A percentile compares a stretch with the other conserved stretches of the same genome.
phyloP scores from a whole-genome alignment of 257 asterid genomes.

The Forsythia suspensa region DNA sequence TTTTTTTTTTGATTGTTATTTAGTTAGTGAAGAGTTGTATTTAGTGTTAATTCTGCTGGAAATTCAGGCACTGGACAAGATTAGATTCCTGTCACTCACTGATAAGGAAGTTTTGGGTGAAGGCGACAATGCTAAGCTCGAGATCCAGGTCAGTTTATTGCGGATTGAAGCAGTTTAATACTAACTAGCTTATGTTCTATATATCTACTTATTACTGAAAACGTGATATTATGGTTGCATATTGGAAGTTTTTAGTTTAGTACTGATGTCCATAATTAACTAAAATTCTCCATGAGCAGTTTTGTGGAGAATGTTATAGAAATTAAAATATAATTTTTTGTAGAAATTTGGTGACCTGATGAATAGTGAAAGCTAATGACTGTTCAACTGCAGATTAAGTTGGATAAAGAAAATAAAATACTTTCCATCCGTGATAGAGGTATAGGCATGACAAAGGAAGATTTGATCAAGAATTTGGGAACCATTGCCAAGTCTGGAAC shows the following conservation, averaged over 20 bases:
- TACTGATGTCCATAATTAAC: not conserved
- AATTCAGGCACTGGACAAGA: constrained; percentile 87
- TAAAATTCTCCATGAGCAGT: not conserved
- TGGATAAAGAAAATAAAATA: constrained; percentile 89
- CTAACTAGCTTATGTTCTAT: not conserved
- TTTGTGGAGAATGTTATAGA: not conserved
- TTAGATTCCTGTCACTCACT: constrained; percentile 84
- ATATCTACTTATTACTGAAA: not conserved
- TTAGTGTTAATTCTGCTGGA: not conserved
- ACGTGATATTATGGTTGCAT: not conserved
- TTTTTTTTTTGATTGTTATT: not conserved
- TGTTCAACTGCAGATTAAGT: constrained; percentile 59
- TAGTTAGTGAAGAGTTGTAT: not conserved
- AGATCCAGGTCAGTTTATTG: constrained; percentile 70
- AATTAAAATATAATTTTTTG: not conserved
- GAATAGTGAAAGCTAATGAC: not conserved
- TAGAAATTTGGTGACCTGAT: not conserved
- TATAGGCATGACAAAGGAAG: constrained; percentile 98
- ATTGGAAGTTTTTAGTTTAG: not conserved
- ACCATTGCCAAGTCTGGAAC: constrained; percentile 99
- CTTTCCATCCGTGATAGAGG: constrained; percentile 92
- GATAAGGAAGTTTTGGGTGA: constrained; percentile 95
- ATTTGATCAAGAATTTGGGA: constrained; percentile 90
- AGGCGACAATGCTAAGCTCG: constrained; percentile 83
- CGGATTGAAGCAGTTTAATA: not conserved